phyloP scores from a whole-genome alignment of 2,329 filamentous ascomycete species.

The Calcarisporium arbuscula region DNA sequence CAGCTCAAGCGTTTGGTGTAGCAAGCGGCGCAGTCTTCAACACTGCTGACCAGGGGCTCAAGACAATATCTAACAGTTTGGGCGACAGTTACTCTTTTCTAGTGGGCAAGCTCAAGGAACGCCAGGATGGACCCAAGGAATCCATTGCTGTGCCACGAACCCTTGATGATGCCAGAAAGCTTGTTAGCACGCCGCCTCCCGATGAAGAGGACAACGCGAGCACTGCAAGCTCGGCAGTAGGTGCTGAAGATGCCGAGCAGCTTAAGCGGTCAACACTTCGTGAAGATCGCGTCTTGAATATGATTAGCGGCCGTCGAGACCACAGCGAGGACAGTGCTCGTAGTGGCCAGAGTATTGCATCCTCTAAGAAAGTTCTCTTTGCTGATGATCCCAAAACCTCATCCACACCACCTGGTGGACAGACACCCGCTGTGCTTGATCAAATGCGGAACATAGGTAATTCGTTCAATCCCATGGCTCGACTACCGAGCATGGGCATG shows the following conservation, averaged over 20 bases:
- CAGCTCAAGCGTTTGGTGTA: constrained; percentile 72
- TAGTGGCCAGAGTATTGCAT: constrained; percentile 58
- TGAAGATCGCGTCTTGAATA: constrained; percentile 62
- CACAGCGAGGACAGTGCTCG: constrained; percentile 68
- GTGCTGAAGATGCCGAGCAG: constrained; percentile 27
- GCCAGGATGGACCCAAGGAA: constrained; percentile 37
- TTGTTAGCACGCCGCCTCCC: constrained; percentile 67
- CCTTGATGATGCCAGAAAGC: constrained; percentile 82
- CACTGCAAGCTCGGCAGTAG: constrained; percentile 47
- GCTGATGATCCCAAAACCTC: constrained; percentile 29
- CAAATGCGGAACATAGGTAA: constrained; percentile 76
- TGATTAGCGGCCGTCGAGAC: constrained; percentile 71
- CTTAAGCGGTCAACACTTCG: constrained; percentile 22
- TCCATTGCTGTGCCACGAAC: constrained; percentile 72
- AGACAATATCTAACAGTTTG: constrained; percentile 83
- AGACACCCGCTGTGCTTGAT: constrained; percentile 60
- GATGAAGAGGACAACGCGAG: constrained; percentile 59
- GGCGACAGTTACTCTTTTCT: constrained; percentile 93
- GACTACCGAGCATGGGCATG: constrained; percentile 66
- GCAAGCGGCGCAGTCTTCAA: constrained; percentile 80
- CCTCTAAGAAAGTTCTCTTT: constrained; percentile 52
- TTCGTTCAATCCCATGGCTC: constrained; percentile 75
- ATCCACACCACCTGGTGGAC: constrained; percentile 10
- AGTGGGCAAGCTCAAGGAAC: constrained; percentile 78
- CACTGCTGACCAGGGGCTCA: constrained; percentile 85